Base-by-base conservation (phyloP, 1,139 yeast species). In the Debaryomyces sp. region DNA sequence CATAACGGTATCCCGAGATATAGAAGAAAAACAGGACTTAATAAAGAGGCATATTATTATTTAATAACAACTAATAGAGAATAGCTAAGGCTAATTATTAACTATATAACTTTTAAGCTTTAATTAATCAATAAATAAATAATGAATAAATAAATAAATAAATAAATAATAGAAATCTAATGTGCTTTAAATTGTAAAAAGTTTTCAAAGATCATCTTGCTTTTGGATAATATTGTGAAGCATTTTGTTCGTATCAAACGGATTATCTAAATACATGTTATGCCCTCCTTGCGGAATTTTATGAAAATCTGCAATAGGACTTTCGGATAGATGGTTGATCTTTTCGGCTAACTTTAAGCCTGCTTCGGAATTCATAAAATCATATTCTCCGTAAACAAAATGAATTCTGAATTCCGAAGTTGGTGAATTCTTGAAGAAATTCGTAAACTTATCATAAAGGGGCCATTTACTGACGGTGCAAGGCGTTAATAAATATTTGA, bases 361-460 rank as follows among this genome's bases (percentile, higher is more conserved):
- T 0, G 95, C 94, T 44, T 78, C 80, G 2, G 80, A 72, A 61
- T 88, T 87, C 97, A 91, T 91, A 80, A 94, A 91, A 63, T 91
- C 97, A 55, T 75, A 81, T 55, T 87, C 84, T 0, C 97, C 97
- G 62, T 90, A 91, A 34, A 89, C 64, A 67, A 91, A 75, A 57
- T 81, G 64, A 1, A 81, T 61, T 24, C 80, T 73, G 35, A 81
- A 80, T 69, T 60, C 29, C 32, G 33, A 42, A 27, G 12, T 37
- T 33, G 12, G 52, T 52, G 44, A 52, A 39, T 15, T 8, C 49
- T 43, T 29, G 13, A 59, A 54, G 29, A 81, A 60, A 1, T 64
- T 56, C 1, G 66, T 61, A 33, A 86, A 72, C 50, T 87, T 80
- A 60, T 90, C 96, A 53, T 80, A 71, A 49, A 90, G 73, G 1